phyloP scores from a whole-genome alignment of 2,329 filamentous ascomycete species.

The Cucurbitaria berberidis region DNA sequence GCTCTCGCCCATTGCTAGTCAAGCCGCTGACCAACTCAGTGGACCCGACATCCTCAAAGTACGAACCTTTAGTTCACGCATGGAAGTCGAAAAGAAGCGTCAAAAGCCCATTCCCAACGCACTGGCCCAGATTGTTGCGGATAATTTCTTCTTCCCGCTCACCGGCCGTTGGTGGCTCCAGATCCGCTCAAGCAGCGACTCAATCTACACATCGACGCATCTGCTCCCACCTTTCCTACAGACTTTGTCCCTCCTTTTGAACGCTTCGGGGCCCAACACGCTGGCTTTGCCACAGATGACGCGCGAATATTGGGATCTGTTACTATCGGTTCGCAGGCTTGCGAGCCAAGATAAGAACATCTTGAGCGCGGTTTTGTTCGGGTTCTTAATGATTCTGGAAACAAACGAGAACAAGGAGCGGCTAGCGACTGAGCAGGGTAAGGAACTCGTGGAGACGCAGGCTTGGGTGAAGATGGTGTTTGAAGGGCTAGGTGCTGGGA shows the following conservation, averaged over 20 bases:
- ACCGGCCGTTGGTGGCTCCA: slow-evolving; percentile 78
- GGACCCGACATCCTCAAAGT: slow-evolving; percentile 88
- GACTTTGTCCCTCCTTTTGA: slow-evolving; percentile 81
- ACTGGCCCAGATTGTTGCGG: slow-evolving; percentile 75
- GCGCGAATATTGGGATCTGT: slow-evolving; percentile 80
- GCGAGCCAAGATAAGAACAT: slow-evolving; percentile 65
- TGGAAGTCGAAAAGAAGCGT: slow-evolving; percentile 67
- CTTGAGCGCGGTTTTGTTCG: slow-evolving; percentile 76
- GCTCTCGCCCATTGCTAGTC: slow-evolving; percentile 79
- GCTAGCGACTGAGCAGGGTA: slow-evolving; percentile 75
- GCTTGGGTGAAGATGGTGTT: slow-evolving; percentile 86
- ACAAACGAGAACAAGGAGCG: slow-evolving; percentile 76
- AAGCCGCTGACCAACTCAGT: slow-evolving; percentile 77
- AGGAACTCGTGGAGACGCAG: slow-evolving; percentile 81
- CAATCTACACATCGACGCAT: slow-evolving; percentile 74
- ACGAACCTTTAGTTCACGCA: slow-evolving; percentile 82
- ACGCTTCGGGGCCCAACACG: slow-evolving; percentile 81
- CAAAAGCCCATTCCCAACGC: slow-evolving; percentile 73
- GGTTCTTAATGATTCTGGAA: slow-evolving; percentile 80
- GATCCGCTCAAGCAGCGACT: slow-evolving; percentile 58
- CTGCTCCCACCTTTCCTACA: slow-evolving; percentile 82
- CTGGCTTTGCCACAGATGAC: slow-evolving; percentile 80
- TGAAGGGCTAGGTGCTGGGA: slow-evolving; percentile 54
- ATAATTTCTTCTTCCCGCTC: slow-evolving; percentile 85
- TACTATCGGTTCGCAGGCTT: slow-evolving; percentile 70